Base-by-base conservation (phyloP, 2,329 filamentous ascomycete species). In the Apiospora pterosperma region DNA sequence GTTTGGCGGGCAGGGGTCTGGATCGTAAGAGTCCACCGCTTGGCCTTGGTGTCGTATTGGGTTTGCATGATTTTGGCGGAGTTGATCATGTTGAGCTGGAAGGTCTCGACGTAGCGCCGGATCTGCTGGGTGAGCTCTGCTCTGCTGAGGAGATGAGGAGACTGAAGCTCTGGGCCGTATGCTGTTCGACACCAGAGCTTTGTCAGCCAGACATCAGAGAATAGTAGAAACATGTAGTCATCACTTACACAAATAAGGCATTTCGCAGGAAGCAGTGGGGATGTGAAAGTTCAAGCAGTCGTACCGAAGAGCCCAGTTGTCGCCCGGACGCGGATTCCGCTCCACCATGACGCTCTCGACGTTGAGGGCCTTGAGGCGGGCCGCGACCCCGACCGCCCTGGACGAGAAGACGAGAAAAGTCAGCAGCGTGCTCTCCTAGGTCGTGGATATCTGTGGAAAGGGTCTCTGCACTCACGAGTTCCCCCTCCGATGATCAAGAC, bases 291-390 rank as follows among this genome's bases (percentile, higher is more conserved):
- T 66, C 63, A 79, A 38, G 58, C 67, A 75, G 61, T 80, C 78
- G 59, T 81, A 80, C 1, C 79, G 74, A 4, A 69, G 64, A 0
- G 70, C 69, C 79, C 79, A 81, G 64, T 77, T 80, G 64, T 80
- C 78, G 1, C 79, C 79, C 0, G 75, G 67, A 2, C 69, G 67
- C 2, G 72, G 44, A 21, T 79, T 77, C 6, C 69, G 70, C 21
- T 81, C 78, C 8, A 76, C 62, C n/a, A 80, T 72, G 19, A 80
- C 61, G 42, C 68, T 75, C 10, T 76, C 74, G 0, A 79, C 71
- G 0, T 72, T 73, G 0, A 80, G 48, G 0, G 78, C 75, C 59
- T 81, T 80, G 8, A 80, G 70, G 2, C 78, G 75, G 0, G 77
- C 77, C 0, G 77, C 74, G 1, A 76, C 70, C 8, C 71, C 62